Evolutionary conservation across 805 yeast genomes (phyloP).

Genomic region (Candida corydali): DNA sequence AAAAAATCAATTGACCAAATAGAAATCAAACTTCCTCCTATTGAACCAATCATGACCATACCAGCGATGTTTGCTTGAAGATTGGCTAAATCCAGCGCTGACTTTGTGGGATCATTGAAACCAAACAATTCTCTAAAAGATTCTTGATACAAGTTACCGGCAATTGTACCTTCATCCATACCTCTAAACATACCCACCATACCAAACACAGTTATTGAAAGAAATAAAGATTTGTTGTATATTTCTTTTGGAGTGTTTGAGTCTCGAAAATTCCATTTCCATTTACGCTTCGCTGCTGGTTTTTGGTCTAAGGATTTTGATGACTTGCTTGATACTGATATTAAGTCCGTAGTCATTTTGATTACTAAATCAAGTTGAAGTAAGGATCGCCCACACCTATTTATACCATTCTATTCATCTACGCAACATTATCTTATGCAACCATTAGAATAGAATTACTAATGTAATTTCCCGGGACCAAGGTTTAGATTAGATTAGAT

Average conservation of each 20-base stretch:
- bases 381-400: no score
- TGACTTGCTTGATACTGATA: not conserved
- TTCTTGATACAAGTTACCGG: constrained; percentile 42
- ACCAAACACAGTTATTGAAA: constrained; percentile 48
- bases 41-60: constrained; percentile 56
- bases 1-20: constrained; percentile 45
- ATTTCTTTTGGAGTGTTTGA: constrained; percentile 41
- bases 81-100: constrained; percentile 37
- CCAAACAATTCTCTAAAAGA: constrained; percentile 44
- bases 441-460: no score
- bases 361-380: no score
- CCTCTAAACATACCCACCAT: constrained; percentile 53
- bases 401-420: no score
- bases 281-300: not conserved
- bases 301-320: not conserved
- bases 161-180: constrained; percentile 49
- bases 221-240: constrained; percentile 43
- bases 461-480: no score
- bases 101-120: constrained; percentile 33
- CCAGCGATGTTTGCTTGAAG: constrained; percentile 50
- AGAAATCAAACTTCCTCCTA: constrained; percentile 51
- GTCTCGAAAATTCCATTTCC: constrained; percentile 11
- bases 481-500: no score
- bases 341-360: not conserved
- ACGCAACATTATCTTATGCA: no score